A percentile compares a stretch with the other conserved stretches of the same genome.
Evolutionary conservation across 2,329 filamentous ascomycete species (phyloP).

Genomic region (Mycocentrospora acerina): DNA sequence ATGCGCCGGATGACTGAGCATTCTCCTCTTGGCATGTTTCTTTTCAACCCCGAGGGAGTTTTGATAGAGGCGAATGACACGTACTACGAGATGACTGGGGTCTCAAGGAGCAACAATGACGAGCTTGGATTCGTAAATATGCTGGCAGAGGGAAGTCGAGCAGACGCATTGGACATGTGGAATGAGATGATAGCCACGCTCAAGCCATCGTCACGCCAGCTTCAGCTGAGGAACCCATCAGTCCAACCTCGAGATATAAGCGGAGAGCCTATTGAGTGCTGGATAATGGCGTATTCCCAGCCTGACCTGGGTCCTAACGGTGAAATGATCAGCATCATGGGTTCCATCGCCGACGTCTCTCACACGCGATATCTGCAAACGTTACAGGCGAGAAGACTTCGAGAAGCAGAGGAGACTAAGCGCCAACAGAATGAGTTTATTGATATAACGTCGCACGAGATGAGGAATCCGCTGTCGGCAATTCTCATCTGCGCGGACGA

Average conservation of each 20-base stretch:
- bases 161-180: conserved; percentile 44
- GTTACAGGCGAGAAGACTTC: conserved; percentile 25
- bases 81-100: conserved; percentile 52
- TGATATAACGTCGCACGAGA: conserved; percentile 41
- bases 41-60: conserved; percentile 43
- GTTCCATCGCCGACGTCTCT: conserved; percentile 35
- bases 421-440: conserved; percentile 40
- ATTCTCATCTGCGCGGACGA: conserved; percentile 38
- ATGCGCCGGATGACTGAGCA: conserved; percentile 39
- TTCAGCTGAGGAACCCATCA: conserved; percentile 44
- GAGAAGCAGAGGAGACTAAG: conserved; percentile 36
- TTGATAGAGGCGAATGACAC: conserved; percentile 48
- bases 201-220: conserved; percentile 44
- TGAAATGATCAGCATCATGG: conserved; percentile 32
- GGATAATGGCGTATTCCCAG: conserved; percentile 43
- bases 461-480: conserved; percentile 37
- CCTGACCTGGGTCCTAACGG: conserved; percentile 29
- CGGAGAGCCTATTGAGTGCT: conserved; percentile 47
- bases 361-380: conserved; percentile 41
- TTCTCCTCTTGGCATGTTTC: conserved; percentile 36
- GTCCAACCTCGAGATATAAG: conserved; percentile 36
- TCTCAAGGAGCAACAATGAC: conserved; percentile 39
- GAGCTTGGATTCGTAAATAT: conserved; percentile 48
- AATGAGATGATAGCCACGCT: conserved; percentile 37
- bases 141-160: conserved; percentile 40